Percentiles rank a stretch among this genome's conserved stretches.
Conservation (phyloP, 331 rosid species). For the Phaseolus coccineus region DNA sequence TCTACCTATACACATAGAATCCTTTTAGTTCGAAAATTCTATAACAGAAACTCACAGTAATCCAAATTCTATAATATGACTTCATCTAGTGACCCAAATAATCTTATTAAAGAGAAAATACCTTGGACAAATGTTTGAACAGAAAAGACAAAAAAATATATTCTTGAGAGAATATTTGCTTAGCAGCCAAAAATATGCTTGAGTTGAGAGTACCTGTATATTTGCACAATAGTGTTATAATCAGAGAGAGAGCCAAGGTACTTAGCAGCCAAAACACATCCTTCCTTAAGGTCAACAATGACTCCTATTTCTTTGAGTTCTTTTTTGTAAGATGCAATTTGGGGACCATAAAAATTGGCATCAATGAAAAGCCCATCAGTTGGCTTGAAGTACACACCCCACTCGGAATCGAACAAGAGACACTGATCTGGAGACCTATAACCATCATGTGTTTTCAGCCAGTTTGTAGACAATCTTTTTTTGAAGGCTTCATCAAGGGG, state of each 20-base stretch:
- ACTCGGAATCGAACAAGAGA: constrained; percentile 53
- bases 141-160: background rate
- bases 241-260: constrained; percentile 50
- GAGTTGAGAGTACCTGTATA: constrained; percentile 58
- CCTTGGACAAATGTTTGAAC: no score
- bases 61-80: no score
- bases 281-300: constrained; percentile 44
- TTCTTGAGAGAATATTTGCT: background rate
- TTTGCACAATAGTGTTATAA: constrained; percentile 40
- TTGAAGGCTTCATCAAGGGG: constrained; percentile 44
- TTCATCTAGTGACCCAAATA: no score
- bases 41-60: no score
- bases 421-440: constrained; percentile 59
- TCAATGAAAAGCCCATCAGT: constrained; percentile 76
- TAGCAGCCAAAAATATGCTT: no score
- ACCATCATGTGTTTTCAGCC: constrained; percentile 69
- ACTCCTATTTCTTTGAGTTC: constrained; percentile 68
- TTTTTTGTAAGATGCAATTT: constrained; percentile 45
- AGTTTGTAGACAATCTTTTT: constrained; percentile 46
- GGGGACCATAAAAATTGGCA: constrained; percentile 54
- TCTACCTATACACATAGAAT: no score
- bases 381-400: constrained; percentile 42
- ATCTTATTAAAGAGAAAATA: no score
- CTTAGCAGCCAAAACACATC: constrained; percentile 53
- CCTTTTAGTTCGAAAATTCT: no score